Percentiles rank a stretch among this genome's conserved stretches.
Evolutionary conservation across 495 filamentous ascomycete species (phyloP).

Genomic region (Cladorrhinum samala): DNA sequence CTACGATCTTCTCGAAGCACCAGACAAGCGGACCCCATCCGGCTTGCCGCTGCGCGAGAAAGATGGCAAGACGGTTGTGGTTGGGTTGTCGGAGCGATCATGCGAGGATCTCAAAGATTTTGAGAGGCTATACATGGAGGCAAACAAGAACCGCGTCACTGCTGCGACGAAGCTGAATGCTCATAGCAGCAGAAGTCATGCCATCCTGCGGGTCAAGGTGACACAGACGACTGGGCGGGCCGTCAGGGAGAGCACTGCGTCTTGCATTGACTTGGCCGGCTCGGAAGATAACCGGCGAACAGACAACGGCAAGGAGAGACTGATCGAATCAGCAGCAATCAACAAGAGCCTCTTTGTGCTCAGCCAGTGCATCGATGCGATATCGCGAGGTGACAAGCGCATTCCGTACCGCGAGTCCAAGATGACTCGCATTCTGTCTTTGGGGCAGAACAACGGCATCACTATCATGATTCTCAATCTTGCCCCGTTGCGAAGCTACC

Average conservation of each 20-base stretch:
- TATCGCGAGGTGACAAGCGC: conserved; percentile 58
- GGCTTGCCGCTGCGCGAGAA: conserved; percentile 82
- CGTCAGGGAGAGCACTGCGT: conserved; percentile 72
- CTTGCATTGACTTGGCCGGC: conserved; percentile 92
- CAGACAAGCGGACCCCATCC: conserved; percentile 79
- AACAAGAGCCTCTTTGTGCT: conserved; percentile 96
- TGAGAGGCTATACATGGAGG: conserved; percentile 84
- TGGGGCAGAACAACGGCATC: conserved; percentile 92
- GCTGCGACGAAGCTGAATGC: conserved; percentile 95
- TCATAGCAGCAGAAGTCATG: conserved; percentile 88
- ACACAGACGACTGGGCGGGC: conserved; percentile 65
- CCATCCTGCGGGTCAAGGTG: conserved; percentile 86
- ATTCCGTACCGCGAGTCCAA: conserved; percentile 94
- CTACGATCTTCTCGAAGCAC: conserved; percentile 84
- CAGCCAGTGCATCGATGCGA: conserved; percentile 94
- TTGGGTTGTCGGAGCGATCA: conserved; percentile 79
- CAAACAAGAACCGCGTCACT: conserved; percentile 87
- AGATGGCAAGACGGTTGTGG: conserved; percentile 87
- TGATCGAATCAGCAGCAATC: conserved; percentile 95
- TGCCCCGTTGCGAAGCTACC: conserved; percentile 77
- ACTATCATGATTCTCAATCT: conserved; percentile 97
- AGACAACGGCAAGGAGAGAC: conserved; percentile 86
- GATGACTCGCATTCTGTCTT: conserved; percentile 89
- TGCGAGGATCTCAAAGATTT: conserved; percentile 90
- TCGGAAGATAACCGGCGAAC: conserved; percentile 94